Evolutionary conservation across 768 basidiomycete genomes (phyloP).

Genomic region (Cytidiella melzeri): DNA sequence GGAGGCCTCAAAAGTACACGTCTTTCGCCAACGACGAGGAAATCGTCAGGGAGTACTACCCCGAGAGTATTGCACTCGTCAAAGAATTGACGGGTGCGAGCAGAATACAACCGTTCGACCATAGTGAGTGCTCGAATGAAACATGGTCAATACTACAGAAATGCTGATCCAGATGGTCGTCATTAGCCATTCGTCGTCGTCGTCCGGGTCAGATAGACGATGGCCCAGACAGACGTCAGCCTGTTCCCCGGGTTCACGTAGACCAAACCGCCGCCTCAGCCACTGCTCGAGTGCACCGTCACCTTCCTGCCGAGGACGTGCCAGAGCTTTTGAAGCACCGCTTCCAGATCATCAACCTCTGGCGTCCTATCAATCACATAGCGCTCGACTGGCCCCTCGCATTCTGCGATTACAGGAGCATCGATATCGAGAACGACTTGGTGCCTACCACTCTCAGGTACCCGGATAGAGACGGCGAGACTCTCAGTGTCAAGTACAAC

Average conservation of each 20-base stretch:
- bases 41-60: slow-evolving; percentile 52
- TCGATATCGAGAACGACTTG: slow-evolving; percentile 34
- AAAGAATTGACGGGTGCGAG: slow-evolving; percentile 57
- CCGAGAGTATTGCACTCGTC: slow-evolving; percentile 51
- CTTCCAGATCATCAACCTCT: slow-evolving; percentile 50
- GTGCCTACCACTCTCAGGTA: slow-evolving; percentile 33
- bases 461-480: slow-evolving; percentile 40
- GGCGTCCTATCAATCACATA: slow-evolving; percentile 43
- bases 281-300: slow-evolving; percentile 35
- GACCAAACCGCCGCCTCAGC: slow-evolving; percentile 40
- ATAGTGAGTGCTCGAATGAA: slow-evolving; percentile 38
- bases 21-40: slow-evolving; percentile 45
- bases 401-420: slow-evolving; percentile 40
- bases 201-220: slow-evolving; percentile 31
- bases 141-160: background rate
- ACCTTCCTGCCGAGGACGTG: slow-evolving; percentile 36
- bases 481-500: slow-evolving; percentile 32
- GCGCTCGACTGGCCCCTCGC: slow-evolving; percentile 45
- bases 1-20: slow-evolving; percentile 36
- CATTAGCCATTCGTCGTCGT: slow-evolving; percentile 37
- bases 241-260: slow-evolving; percentile 36
- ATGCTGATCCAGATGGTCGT: background rate
- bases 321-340: slow-evolving; percentile 33
- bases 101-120: slow-evolving; percentile 58
- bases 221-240: slow-evolving; percentile 36